Percentiles rank a stretch among this genome's conserved stretches.
phyloP scores from a whole-genome alignment of 441 rosid species.

The Theobroma grandiflorum region DNA sequence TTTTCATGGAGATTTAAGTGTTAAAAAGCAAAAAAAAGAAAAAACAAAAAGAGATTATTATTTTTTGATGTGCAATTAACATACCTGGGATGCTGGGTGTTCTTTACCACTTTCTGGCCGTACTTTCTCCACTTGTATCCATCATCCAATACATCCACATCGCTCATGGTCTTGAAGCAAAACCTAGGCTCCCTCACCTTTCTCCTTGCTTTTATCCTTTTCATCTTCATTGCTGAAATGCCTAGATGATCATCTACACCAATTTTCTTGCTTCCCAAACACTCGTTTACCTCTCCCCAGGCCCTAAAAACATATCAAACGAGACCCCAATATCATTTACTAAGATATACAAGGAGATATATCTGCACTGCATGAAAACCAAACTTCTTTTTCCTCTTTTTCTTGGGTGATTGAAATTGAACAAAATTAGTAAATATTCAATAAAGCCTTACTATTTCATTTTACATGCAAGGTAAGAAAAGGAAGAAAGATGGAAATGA shows the following conservation, averaged over 20 bases:
- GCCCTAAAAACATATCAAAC: constrained; percentile 41
- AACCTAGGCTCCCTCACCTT: constrained; percentile 97
- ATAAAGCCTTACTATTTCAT: background rate
- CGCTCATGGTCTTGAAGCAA: constrained; percentile 97
- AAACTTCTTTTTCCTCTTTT: background rate
- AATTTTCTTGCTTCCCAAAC: constrained; percentile 44
- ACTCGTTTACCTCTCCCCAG: constrained; percentile 51
- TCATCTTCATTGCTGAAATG: constrained; percentile 71
- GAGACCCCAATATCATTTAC: background rate
- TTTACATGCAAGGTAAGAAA: constrained; percentile 16
- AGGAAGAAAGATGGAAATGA: background rate
- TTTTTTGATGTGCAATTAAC: constrained; percentile 6
- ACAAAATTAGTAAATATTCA: background rate
- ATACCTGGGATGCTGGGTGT: constrained; percentile 98
- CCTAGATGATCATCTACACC: constrained; percentile 49
- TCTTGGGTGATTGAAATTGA: background rate
- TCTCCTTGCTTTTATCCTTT: constrained; percentile 79
- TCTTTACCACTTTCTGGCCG: constrained; percentile 99
- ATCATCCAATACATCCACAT: constrained; percentile 93
- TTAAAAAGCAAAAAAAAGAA: constrained; percentile 1
- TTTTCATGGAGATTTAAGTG: constrained; percentile 15
- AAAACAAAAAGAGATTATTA: background rate
- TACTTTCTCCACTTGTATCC: constrained; percentile 98
- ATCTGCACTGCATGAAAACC: background rate
- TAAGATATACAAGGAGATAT: background rate